Evolutionary conservation across 768 basidiomycete genomes (phyloP), one percentile per base, ranked within the genome.

Genomic region (Leccinellum luteum): DNA sequence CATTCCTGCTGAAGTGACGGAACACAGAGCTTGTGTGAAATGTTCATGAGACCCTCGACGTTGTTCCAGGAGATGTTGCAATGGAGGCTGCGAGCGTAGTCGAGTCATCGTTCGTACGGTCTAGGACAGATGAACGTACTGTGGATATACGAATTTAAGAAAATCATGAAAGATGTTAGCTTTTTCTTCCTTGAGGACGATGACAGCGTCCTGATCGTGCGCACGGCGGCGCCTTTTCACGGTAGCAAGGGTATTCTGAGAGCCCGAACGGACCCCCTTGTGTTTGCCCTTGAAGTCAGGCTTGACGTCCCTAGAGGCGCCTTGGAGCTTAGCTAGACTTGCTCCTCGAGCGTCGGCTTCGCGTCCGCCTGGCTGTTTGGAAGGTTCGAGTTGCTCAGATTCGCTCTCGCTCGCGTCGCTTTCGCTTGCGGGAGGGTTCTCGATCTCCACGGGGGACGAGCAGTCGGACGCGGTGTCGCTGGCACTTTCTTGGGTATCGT

Each of bases 41-140:
- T 88, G 66, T 94, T 92, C 85, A 94, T 89, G 43, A 93, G 81
- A 41, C 88, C 87, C 64, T 92, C 93, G 27, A 93, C 95, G 70
- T 97, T 97, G 64, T 92, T 90, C 92, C 94, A 98, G 0, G 92
- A 89, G 54, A 96, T 94, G 9, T 91, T 91, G 74, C 94, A 96
- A 61, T 94, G 90, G 54, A 95, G 78, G 61, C 89, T 91, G 64
- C 45, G n/a, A 23, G 41, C 38, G 51, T 32, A 51, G 31, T 63
- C 9, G 58, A 49, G 35, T 49, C 34, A 51, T 49, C 35, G 56
- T 13, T 51, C 38, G 56, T 13, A 2, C 53, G 48, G 9, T 25
- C 9, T 15, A 41, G 2, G 34, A 54, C 17, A 27, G 14, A 54
- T 9, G 41, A 15, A 74, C 88, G 66, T 73, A 94, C 93, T 95